These are phyloP conservation scores for Ophiosphaerella narmari DNA, from an alignment of 2,329 filamentous ascomycete genomes.

Conservation along the genomic window DNA sequence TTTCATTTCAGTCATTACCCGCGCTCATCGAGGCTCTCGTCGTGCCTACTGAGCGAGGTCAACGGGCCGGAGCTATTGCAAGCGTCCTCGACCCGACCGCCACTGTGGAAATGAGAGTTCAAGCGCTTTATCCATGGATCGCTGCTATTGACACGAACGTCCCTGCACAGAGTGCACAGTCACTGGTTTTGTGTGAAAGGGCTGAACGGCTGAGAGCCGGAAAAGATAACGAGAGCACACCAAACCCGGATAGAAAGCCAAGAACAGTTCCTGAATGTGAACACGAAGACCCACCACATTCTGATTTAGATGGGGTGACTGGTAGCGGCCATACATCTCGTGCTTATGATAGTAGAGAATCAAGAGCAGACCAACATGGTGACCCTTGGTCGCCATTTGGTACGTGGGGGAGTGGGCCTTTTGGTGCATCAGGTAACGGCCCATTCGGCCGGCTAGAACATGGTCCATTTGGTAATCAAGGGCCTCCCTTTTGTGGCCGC, in stretches of 20 bases:
- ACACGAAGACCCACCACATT: constrained; percentile 32
- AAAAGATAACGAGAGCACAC: background rate
- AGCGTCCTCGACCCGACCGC: constrained; percentile 16
- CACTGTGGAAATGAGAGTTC: constrained; percentile 23
- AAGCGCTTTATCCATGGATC: constrained; percentile 36
- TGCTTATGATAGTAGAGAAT: background rate
- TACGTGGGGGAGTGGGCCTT: constrained; percentile 8
- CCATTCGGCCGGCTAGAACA: constrained; percentile 12
- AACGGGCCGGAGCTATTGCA: constrained; percentile 23
- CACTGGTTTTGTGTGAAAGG: constrained; percentile 22
- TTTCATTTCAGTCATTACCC: constrained; percentile 31
- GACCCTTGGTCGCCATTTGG: constrained; percentile 23
- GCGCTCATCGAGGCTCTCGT: constrained; percentile 23
- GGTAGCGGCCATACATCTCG: background rate
- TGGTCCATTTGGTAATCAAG: constrained; percentile 9
- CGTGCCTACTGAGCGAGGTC: constrained; percentile 28
- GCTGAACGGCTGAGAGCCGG: constrained; percentile 10
- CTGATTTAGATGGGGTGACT: constrained; percentile 17
- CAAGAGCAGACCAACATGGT: constrained; percentile 2
- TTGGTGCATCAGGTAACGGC: constrained; percentile 9
- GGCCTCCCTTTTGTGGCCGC: constrained; percentile 2
- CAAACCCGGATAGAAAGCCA: background rate
- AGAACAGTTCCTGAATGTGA: background rate
- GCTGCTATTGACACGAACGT: constrained; percentile 32
- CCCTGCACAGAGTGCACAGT: constrained; percentile 17